phyloP scores from a whole-genome alignment of 2,329 filamentous ascomycete genomes.

The Fusarium secorum region DNA sequence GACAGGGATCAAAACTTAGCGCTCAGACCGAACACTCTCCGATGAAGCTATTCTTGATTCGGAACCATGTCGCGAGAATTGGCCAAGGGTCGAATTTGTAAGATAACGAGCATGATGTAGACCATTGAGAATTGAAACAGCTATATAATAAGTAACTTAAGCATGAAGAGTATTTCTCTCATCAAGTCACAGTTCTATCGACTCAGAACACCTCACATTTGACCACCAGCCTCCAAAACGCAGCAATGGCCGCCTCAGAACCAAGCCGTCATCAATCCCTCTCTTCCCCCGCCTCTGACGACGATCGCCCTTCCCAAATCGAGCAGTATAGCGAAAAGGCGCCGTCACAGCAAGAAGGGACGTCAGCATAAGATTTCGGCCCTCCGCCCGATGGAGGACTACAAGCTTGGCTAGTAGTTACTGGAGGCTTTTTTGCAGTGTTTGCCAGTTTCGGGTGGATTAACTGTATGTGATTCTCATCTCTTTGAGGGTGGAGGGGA shows the following conservation, averaged over 20 bases:
- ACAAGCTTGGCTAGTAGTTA: conserved; percentile 1
- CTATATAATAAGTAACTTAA: not conserved
- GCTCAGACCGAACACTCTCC: not conserved
- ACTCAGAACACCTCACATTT: fast-evolving
- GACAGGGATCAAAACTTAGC: not conserved
- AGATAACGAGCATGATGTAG: not conserved
- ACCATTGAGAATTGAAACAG: not conserved
- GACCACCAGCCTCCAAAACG: fast-evolving
- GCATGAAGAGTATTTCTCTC: fast-evolving
- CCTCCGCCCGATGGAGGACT: conserved; percentile 5
- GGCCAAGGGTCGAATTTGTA: conserved; percentile 11
- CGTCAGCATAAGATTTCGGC: not conserved
- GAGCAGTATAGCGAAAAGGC: not conserved
- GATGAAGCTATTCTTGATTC: not conserved
- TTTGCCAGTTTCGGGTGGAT: conserved; percentile 20
- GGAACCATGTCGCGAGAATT: conserved; percentile 10
- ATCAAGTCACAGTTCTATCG: fast-evolving
- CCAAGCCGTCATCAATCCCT: not conserved
- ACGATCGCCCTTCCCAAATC: not conserved
- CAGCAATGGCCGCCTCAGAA: not conserved
- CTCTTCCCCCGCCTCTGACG: not conserved
- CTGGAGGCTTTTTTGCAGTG: not conserved
- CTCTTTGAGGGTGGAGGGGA: fast-evolving
- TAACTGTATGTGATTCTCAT: not conserved
- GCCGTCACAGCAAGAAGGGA: not conserved